Conservation (phyloP, 75 land plant species). For the Cunninghamia lanceolata region DNA sequence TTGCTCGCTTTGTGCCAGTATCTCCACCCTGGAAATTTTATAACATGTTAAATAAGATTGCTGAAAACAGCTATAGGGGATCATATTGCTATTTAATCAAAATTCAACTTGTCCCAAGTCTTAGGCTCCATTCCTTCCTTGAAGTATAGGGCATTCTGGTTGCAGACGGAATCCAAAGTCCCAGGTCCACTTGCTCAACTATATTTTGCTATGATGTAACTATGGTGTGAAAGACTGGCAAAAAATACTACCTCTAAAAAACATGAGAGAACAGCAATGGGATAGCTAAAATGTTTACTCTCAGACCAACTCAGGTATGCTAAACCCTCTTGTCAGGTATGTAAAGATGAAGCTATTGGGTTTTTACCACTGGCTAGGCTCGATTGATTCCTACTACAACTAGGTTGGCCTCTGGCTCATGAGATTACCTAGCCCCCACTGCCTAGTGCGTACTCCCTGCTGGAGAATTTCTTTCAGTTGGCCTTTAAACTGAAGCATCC, state of each 20-base stretch:
- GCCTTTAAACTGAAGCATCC: background rate
- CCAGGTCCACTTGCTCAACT: background rate
- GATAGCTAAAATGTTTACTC: background rate
- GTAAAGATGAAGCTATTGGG: background rate
- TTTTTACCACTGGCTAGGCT: background rate
- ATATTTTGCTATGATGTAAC: background rate
- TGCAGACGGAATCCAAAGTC: background rate
- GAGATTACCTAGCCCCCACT: background rate
- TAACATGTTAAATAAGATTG: background rate
- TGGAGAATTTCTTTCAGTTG: background rate
- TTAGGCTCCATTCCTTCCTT: background rate
- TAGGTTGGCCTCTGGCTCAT: background rate
- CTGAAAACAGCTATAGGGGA: background rate
- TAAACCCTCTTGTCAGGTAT: background rate
- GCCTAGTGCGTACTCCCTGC: background rate
- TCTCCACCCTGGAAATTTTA: slow-evolving; percentile 45
- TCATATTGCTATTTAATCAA: background rate
- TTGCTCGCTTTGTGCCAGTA: slow-evolving; percentile 52
- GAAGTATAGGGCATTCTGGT: background rate
- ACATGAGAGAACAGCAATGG: background rate
- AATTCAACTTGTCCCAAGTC: background rate
- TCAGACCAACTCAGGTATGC: background rate
- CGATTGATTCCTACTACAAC: background rate
- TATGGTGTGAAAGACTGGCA: background rate
- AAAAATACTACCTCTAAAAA: background rate